Conservation (phyloP, 306 rosid species). For the Malus orientalis region DNA sequence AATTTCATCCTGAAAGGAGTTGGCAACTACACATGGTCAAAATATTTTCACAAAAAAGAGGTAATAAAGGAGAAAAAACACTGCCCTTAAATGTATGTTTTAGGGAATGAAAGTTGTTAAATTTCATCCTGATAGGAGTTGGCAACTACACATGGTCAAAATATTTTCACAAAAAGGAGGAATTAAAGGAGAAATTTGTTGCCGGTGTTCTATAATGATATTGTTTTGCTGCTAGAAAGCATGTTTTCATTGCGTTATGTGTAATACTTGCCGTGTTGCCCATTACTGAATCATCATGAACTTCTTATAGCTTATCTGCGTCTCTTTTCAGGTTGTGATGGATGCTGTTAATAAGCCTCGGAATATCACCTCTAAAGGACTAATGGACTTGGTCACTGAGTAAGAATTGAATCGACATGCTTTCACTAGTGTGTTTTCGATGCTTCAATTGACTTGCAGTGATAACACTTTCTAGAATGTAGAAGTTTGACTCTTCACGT, state of each 20-base stretch:
- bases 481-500: background rate
- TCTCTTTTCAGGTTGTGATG: constrained; percentile 79
- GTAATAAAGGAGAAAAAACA: background rate
- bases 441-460: background rate
- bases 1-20: background rate
- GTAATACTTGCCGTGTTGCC: background rate
- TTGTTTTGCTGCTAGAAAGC: background rate
- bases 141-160: background rate
- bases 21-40: background rate
- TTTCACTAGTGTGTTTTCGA: background rate
- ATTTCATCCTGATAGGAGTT: background rate
- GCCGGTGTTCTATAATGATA: background rate
- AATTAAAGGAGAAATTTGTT: background rate
- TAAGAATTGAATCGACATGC: constrained; percentile 42
- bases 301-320: background rate
- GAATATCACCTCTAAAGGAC: constrained; percentile 72
- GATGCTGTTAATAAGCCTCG: constrained; percentile 87
- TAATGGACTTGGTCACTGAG: constrained; percentile 95
- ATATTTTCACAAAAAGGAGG: background rate
- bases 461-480: background rate
- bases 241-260: background rate
- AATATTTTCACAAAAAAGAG: background rate
- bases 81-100: background rate
- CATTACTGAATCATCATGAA: background rate
- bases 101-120: background rate